phyloP scores from a whole-genome alignment of 176 grass and related monocot genomes.

The Eleusine coracana region DNA sequence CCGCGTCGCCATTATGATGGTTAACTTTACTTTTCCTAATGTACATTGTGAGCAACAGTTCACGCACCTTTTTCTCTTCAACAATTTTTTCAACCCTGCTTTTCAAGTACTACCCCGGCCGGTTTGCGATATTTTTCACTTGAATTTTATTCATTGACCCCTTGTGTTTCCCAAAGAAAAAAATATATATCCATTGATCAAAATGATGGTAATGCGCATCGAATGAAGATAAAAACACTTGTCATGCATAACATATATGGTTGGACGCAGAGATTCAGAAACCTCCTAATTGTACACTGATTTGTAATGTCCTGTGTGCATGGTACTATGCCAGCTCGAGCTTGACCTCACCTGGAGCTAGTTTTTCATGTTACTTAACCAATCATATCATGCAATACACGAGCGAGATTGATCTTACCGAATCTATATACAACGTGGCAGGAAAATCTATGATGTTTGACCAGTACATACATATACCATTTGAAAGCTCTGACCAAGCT shows the following conservation, averaged over 20 bases:
- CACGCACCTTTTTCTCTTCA: constrained; percentile 4
- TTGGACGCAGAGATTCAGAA: too few relatives aligned
- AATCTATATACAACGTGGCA: constrained; percentile 16
- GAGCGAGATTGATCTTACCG: constrained; percentile 16
- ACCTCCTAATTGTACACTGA: too few relatives aligned
- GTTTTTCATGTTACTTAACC: not conserved
- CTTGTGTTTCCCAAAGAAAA: too few relatives aligned
- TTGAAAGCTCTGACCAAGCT: not conserved
- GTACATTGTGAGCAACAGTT: constrained; percentile 38
- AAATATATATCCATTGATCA: too few relatives aligned
- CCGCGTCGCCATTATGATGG: constrained; percentile 13
- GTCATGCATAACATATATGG: too few relatives aligned
- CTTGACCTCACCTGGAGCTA: not conserved
- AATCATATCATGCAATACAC: not conserved
- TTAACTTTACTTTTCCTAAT: constrained; percentile 28
- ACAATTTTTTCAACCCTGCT: constrained; percentile 25
- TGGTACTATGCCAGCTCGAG: not conserved
- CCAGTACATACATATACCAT: not conserved
- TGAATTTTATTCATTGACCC: not conserved
- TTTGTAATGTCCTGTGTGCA: too few relatives aligned
- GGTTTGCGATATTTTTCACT: not conserved
- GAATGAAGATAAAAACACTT: too few relatives aligned
- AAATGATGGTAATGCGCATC: too few relatives aligned
- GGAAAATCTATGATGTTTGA: not conserved
- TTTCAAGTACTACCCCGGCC: constrained; percentile 15